Evolutionary conservation across 805 yeast genomes (phyloP).

Genomic region (Candida ulmi): DNA sequence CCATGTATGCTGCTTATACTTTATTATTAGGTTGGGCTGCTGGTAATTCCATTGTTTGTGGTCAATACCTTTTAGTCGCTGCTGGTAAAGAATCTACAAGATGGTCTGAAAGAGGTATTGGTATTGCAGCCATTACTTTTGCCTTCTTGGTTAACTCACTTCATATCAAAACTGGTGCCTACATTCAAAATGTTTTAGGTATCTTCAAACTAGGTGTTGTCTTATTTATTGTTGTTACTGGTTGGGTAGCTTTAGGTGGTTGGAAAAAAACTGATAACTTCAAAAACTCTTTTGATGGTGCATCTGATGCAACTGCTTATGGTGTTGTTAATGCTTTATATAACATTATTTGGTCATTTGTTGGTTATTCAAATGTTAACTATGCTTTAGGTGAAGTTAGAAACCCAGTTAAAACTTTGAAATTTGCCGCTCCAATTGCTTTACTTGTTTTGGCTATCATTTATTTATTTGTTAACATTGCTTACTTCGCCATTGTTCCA

Average conservation of each 20-base stretch:
- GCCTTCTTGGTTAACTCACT: slow-evolving; percentile 59
- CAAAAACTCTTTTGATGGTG: slow-evolving; percentile 50
- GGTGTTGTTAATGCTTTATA: slow-evolving; percentile 73
- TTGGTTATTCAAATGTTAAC: slow-evolving; percentile 80
- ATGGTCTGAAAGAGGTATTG: slow-evolving; percentile 77
- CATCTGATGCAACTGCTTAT: slow-evolving; percentile 48
- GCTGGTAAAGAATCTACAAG: slow-evolving; percentile 61
- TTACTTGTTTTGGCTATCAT: slow-evolving; percentile 53
- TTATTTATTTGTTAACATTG: slow-evolving; percentile 72
- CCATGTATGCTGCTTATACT: slow-evolving; percentile 62
- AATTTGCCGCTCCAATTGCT: slow-evolving; percentile 71
- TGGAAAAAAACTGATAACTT: slow-evolving; percentile 60
- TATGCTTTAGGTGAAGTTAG: slow-evolving; percentile 77
- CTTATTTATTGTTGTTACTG: slow-evolving; percentile 63
- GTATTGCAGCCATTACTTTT: slow-evolving; percentile 67
- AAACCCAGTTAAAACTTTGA: slow-evolving; percentile 65
- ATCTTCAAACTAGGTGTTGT: slow-evolving; percentile 69
- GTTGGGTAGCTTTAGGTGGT: slow-evolving; percentile 81
- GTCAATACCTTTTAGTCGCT: slow-evolving; percentile 71
- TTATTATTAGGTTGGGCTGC: slow-evolving; percentile 83
- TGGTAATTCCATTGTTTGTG: slow-evolving; percentile 75
- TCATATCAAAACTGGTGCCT: slow-evolving; percentile 60
- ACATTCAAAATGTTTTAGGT: slow-evolving; percentile 62
- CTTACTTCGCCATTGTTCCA: slow-evolving; percentile 80
- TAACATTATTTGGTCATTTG: slow-evolving; percentile 80